Base-by-base conservation (phyloP, 805 yeast species). In the Cyberlindnera suaveolens region DNA sequence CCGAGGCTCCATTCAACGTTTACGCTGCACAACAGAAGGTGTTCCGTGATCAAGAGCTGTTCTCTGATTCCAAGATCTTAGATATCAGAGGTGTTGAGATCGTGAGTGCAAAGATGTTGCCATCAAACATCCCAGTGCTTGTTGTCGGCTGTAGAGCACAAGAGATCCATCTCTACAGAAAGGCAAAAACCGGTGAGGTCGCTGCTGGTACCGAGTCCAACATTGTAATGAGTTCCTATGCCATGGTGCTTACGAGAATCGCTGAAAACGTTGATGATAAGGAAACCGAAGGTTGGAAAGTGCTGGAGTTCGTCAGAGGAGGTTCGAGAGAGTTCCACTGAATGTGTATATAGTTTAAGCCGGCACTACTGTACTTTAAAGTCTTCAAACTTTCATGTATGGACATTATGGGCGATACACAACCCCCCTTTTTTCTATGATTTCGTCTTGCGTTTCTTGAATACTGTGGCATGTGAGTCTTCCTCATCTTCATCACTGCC, bases 251-350 rank as follows among this genome's bases (percentile, higher is more conserved):
- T 54, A 89, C 99, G 16, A 80, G 99, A 65, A 71, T 86, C 41
- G 89, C 96, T 3, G 99, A 90, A 64, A 89, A 90, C 47, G 79
- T 93, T 32, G 96, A 82, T 49, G 85, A 93, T 62, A 75, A 77
- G 42, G 90, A 82, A 58, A 93, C 99, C 19, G 96, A 87, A 60
- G 99, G 99, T 30, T 93, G 99, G 99, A 87, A 86, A 70, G 80
- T 93, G 43, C 65, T 91, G 58, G 98, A 91, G 68, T 86, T 91
- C 62, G 96, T 87, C 39, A 82, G 96, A 60, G 96, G 96, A 53
- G 91, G 88, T 35, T 82, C 96, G 32, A 82, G 96, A 68, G 84
- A 81, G 47, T 89, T 84, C 77, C 57, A 55, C 34, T 48, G 44
- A 48, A 23, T 9, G 8, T 23, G 27, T 23, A 23, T 23, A 23